Base-by-base conservation (phyloP, 139 green algal species). In the Coccomyxa sp. region DNA sequence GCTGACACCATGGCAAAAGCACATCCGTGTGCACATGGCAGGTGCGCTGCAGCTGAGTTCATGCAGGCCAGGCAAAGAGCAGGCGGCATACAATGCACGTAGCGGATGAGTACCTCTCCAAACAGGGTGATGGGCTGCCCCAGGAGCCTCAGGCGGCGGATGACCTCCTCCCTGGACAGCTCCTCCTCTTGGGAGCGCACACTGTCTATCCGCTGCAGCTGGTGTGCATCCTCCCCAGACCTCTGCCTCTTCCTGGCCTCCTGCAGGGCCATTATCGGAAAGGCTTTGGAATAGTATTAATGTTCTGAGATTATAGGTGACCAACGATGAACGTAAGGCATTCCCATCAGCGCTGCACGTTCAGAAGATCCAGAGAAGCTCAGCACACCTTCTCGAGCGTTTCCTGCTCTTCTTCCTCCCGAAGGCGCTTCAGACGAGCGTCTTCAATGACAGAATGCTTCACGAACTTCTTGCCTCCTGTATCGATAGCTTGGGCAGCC, bases 51-150 rank as follows among this genome's bases (percentile, higher is more conserved):
- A n/a, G n/a, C n/a, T n/a, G n/a, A n/a, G n/a, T n/a, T n/a, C n/a
- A n/a, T n/a, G n/a, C n/a, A n/a, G n/a, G n/a, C n/a, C n/a, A n/a
- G n/a, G n/a, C n/a, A n/a, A n/a, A n/a, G n/a, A n/a, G n/a, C n/a
- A n/a, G n/a, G n/a, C n/a, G n/a, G n/a, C n/a, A n/a, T n/a, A n/a
- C n/a, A n/a, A n/a, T n/a, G n/a, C n/a, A 64, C 50, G 22, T 12
- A 70, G 22, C 9, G 31, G 33, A 39, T 9, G 33, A 54, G 12
- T 40, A 79, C 90, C 88, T 99, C 96, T 29, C 91, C 96, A 84
- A 99, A 99, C 14, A 99, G 83, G 0, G 91, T 98, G 8, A 87
- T 89, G 1, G 96, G 96, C 81, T 99, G 88, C 0, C 89, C 83
- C 4, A 99, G 85, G 8, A 88, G 78, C 0, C 96, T 76, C 55